Conservation (phyloP, 768 basidiomycete species). For the Lentinula boryana region DNA sequence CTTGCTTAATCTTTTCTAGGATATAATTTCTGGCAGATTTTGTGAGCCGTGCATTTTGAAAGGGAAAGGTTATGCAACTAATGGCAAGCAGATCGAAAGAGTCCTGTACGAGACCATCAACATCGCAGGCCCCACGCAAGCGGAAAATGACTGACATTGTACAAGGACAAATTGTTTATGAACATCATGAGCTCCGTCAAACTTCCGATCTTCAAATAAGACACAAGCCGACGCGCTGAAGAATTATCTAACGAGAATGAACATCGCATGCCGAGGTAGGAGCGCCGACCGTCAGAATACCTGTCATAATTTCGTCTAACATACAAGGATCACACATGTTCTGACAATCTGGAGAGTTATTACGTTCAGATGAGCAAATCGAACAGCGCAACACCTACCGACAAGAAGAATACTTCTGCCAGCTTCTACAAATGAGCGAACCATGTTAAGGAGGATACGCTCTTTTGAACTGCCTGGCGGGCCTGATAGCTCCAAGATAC, state of each 20-base stretch:
- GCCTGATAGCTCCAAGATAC: slow-evolving; percentile 69
- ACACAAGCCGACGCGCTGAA: slow-evolving; percentile 20
- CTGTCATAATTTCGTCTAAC: slow-evolving; percentile 20
- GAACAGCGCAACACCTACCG: slow-evolving; percentile 35
- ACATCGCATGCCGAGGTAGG: neutral
- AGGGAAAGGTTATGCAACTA: slow-evolving; percentile 62
- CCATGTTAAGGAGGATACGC: slow-evolving; percentile 42
- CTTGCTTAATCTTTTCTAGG: slow-evolving; percentile 47
- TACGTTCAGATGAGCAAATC: neutral
- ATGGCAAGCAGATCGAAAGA: slow-evolving; percentile 43
- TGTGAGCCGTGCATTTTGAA: slow-evolving; percentile 43
- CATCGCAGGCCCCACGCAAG: neutral
- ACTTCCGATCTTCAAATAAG: slow-evolving; percentile 36
- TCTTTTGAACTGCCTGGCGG: slow-evolving; percentile 72
- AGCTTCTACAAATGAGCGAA: slow-evolving; percentile 38
- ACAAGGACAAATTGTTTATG: slow-evolving; percentile 43
- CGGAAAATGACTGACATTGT: slow-evolving; percentile 32
- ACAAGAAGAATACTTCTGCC: slow-evolving; percentile 55
- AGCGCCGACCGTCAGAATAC: slow-evolving; percentile 10
- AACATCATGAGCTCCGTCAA: slow-evolving; percentile 55
- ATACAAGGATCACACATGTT: slow-evolving; percentile 33
- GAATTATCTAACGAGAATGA: neutral
- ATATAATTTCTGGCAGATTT: slow-evolving; percentile 32
- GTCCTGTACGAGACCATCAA: slow-evolving; percentile 32
- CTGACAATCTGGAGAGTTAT: slow-evolving; percentile 33